A percentile compares a stretch with the other conserved stretches of the same genome.
These are phyloP conservation scores for Penicillium dipodomyicola DNA, from an alignment of 495 filamentous ascomycete genomes.

Conservation along the genomic window DNA sequence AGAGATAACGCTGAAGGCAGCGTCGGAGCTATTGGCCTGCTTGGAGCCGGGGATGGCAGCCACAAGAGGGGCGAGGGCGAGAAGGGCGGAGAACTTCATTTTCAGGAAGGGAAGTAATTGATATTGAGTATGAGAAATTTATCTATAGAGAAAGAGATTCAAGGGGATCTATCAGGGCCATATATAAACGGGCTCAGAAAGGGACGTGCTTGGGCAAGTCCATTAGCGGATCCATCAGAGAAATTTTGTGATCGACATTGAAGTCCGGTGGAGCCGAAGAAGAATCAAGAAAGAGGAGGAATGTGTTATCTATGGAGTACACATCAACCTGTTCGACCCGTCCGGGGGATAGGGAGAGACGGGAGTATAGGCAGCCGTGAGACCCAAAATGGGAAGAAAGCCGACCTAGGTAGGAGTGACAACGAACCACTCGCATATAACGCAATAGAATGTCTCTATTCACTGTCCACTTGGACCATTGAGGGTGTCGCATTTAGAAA, in stretches of 20 bases:
- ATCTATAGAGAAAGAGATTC: background rate
- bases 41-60: constrained; percentile 23
- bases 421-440: background rate
- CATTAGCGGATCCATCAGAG: constrained; percentile 3
- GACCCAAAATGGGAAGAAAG: background rate
- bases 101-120: constrained; percentile 10
- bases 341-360: background rate
- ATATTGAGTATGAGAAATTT: background rate
- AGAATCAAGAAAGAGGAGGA: background rate
- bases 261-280: background rate
- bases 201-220: background rate
- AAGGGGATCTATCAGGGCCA: background rate
- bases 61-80: constrained; percentile 25
- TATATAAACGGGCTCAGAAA: background rate
- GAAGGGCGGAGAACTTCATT: constrained; percentile 31
- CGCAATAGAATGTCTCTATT: background rate
- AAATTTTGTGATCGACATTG: constrained; percentile 8
- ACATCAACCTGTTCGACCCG: background rate
- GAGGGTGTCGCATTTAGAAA: background rate
- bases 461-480: background rate
- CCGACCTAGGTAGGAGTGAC: background rate
- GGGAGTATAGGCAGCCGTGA: background rate
- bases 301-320: background rate
- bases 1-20: constrained; percentile 30
- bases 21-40: constrained; percentile 16